Percentiles rank a stretch among this genome's conserved stretches.
These are phyloP conservation scores for Zarea fungicola DNA, from an alignment of 2,329 filamentous ascomycete genomes.

Conservation along the genomic window DNA sequence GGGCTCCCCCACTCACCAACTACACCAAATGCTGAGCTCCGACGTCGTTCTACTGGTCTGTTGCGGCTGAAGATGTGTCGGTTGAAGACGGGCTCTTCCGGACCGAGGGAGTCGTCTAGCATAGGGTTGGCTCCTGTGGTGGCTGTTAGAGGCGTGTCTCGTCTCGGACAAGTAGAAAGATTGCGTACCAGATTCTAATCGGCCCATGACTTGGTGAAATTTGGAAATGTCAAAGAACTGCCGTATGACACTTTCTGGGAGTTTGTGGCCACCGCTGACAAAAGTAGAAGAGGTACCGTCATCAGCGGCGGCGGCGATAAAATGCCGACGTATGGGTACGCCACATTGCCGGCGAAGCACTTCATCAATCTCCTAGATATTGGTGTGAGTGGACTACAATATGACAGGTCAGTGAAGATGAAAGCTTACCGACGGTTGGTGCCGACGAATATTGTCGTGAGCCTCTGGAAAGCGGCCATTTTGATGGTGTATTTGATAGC, in stretches of 20 bases:
- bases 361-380: constrained; percentile 43
- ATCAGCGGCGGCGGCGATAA: constrained; percentile 46
- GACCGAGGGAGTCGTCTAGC: constrained; percentile 27
- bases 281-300: constrained; percentile 43
- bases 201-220: constrained; percentile 36
- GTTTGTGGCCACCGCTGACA: constrained; percentile 35
- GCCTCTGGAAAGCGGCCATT: constrained; percentile 30
- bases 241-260: constrained; percentile 33
- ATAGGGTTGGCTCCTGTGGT: constrained; percentile 27
- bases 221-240: constrained; percentile 43
- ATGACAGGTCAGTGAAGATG: background rate
- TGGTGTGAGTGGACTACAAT: background rate
- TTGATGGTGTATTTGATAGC: constrained; percentile 22
- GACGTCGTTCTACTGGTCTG: constrained; percentile 26
- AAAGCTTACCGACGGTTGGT: constrained; percentile 16
- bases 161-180: background rate
- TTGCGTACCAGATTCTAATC: constrained; percentile 31
- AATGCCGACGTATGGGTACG: constrained; percentile 47
- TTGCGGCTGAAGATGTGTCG: constrained; percentile 22
- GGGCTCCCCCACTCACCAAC: constrained; percentile 30
- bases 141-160: background rate
- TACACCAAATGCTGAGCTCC: constrained; percentile 26
- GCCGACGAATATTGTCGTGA: constrained; percentile 30
- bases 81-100: constrained; percentile 22
- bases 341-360: constrained; percentile 48